These are phyloP conservation scores for Globisporangium okanoganense DNA, from an alignment of 352 stramenopile genomes.

Conservation along the genomic window DNA sequence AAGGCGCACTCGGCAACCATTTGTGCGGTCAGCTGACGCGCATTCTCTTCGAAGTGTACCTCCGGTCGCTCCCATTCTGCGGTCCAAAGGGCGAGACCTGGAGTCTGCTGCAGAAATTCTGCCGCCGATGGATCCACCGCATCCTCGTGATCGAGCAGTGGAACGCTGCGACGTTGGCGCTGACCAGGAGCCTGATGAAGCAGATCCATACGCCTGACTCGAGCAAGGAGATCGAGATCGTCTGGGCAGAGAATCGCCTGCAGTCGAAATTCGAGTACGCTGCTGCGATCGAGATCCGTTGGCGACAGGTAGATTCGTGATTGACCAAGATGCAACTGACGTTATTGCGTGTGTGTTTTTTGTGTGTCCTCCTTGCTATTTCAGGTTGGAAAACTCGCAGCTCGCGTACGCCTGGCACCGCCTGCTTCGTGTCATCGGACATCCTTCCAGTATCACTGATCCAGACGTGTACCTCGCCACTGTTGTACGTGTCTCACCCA, in stretches of 20 bases:
- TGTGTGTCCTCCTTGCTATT: no score
- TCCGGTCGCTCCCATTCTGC: slow-evolving; percentile 66
- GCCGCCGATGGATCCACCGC: slow-evolving; percentile 82
- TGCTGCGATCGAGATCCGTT: background rate
- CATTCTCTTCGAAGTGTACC: slow-evolving; percentile 75
- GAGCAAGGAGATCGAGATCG: slow-evolving; percentile 66
- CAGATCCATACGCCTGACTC: slow-evolving; percentile 52
- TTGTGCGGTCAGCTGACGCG: slow-evolving; percentile 73
- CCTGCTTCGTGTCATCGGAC: slow-evolving; percentile 75
- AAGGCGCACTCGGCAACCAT: slow-evolving; percentile 67
- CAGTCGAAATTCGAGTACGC: slow-evolving; percentile 65
- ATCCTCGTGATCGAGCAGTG: slow-evolving; percentile 85
- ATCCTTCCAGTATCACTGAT: slow-evolving; percentile 77
- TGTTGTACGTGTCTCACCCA: slow-evolving; percentile 32
- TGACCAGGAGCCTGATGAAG: slow-evolving; percentile 72
- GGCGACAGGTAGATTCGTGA: background rate
- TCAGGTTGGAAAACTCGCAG: slow-evolving; percentile 59
- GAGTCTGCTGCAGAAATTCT: slow-evolving; percentile 85
- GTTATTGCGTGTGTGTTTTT: background rate
- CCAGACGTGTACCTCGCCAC: slow-evolving; percentile 81
- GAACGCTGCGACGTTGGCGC: slow-evolving; percentile 69
- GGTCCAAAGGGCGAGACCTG: slow-evolving; percentile 71
- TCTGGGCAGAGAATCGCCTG: slow-evolving; percentile 61
- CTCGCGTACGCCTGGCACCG: slow-evolving; percentile 85
- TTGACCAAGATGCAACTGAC: background rate